Percentiles rank a stretch among this genome's conserved stretches.
Conservation (phyloP, 495 filamentous ascomycete species). For the Aspergillus heteromorphus region DNA sequence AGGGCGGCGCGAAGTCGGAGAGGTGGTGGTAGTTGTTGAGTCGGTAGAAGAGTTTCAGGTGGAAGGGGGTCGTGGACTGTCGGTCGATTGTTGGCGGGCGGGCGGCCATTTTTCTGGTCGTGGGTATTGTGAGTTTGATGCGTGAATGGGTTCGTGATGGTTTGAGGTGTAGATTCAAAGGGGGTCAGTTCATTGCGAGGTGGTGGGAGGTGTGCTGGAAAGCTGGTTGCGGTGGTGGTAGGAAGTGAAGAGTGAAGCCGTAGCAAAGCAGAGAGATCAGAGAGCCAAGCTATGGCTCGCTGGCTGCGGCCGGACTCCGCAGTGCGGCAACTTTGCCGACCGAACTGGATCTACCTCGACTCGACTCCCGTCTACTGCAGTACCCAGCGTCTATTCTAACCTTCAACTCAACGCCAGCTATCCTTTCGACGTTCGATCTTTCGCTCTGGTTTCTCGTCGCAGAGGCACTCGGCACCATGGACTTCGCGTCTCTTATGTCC, state of each 20-base stretch:
- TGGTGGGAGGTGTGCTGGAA: neutral
- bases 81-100: conserved; percentile 47
- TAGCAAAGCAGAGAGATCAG: neutral
- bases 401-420: too few species aligned
- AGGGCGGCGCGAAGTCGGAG: conserved; percentile 27
- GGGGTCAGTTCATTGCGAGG: neutral
- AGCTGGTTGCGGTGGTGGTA: neutral
- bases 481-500: conserved; percentile 89
- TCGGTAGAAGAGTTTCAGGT: conserved; percentile 85
- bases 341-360: neutral
- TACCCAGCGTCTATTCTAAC: too few species aligned
- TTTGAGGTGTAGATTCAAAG: neutral
- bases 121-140: neutral
- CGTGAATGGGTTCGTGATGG: neutral
- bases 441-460: neutral
- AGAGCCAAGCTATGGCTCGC: neutral
- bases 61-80: conserved; percentile 77
- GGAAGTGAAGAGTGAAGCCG: neutral
- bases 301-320: neutral
- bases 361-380: too few species aligned
- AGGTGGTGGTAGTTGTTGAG: conserved; percentile 62
- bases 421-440: neutral
- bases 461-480: conserved; percentile 55
- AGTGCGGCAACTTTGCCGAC: neutral
- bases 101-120: conserved; percentile 3